Percentiles rank a stretch among this genome's conserved stretches.
Conservation (phyloP, 139 green algal genomes). For the Chlorokybus atmophyticus region DNA sequence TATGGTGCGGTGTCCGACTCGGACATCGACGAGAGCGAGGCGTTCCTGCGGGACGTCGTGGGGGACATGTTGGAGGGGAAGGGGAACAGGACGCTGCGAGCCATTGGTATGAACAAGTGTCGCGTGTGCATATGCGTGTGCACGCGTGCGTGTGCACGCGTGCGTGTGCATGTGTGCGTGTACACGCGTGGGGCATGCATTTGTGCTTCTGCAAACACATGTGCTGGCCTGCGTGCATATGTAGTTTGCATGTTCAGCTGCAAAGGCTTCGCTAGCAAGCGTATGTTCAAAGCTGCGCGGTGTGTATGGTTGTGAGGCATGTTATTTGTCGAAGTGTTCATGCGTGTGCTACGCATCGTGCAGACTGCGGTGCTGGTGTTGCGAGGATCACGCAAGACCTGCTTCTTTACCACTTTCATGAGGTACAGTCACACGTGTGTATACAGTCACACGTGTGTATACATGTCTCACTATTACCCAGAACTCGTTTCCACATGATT, state of each 20-base stretch:
- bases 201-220: neutral
- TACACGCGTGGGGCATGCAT: neutral
- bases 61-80: slow-evolving; percentile 4
- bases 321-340: too few relatives aligned
- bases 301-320: too few relatives aligned
- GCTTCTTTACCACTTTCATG: slow-evolving; percentile 67
- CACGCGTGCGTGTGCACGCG: too few relatives aligned
- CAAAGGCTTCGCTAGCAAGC: too few relatives aligned
- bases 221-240: neutral
- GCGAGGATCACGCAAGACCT: slow-evolving; percentile 74
- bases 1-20: slow-evolving; percentile 57
- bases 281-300: too few relatives aligned
- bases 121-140: neutral
- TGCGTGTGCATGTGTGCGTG: neutral
- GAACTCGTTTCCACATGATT: too few relatives aligned
- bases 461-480: too few relatives aligned
- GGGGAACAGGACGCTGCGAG: neutral
- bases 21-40: slow-evolving; percentile 44
- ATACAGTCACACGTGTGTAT: too few relatives aligned
- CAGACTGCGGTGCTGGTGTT: slow-evolving; percentile 85
- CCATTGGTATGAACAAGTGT: slow-evolving; percentile 18
- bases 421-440: too few relatives aligned
- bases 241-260: too few relatives aligned
- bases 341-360: too few relatives aligned
- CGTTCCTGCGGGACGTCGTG: slow-evolving; percentile 17